phyloP scores from a whole-genome alignment of 1,284 basidiomycete genomes.

The Apiotrichum montevideense region DNA sequence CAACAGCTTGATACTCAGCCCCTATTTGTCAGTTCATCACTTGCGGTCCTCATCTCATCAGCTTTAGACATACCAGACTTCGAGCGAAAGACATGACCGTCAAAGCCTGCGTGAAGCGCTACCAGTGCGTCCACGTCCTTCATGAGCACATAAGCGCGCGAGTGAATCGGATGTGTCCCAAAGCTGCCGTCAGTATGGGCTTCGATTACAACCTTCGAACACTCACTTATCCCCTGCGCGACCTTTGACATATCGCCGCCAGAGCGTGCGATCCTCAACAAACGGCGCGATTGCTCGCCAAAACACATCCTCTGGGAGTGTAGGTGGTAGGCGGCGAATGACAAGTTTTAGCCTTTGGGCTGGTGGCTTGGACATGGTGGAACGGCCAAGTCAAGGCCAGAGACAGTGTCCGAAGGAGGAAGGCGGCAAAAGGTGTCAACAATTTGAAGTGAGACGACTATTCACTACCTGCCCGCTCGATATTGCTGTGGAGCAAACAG shows the following conservation, averaged over 20 bases:
- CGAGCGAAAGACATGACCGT: conserved; percentile 86
- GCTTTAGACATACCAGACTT: conserved; percentile 63
- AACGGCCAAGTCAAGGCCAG: neutral
- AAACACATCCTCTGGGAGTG: conserved; percentile 84
- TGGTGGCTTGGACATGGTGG: conserved; percentile 5
- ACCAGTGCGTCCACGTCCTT: conserved; percentile 64
- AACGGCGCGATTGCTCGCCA: conserved; percentile 84
- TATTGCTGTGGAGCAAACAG: too few relatives aligned
- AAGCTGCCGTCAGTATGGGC: conserved; percentile 44
- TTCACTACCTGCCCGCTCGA: too few relatives aligned
- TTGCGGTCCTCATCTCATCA: neutral
- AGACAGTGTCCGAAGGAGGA: neutral
- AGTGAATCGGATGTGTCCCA: conserved; percentile 71
- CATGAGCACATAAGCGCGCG: conserved; percentile 90
- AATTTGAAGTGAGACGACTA: too few relatives aligned
- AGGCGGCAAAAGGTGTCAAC: too few relatives aligned
- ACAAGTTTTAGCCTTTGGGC: conserved; percentile 69
- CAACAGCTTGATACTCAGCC: conserved; percentile 75
- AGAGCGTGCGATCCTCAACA: conserved; percentile 68
- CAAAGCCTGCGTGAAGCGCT: conserved; percentile 74
- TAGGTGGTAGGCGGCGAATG: conserved; percentile 81
- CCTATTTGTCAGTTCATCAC: conserved; percentile 51
- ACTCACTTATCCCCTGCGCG: conserved; percentile 66
- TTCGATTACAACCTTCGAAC: neutral
- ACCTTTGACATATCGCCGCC: conserved; percentile 64